Percentiles rank a stretch among this genome's conserved stretches.
phyloP scores from a whole-genome alignment of 805 yeast genomes.

The Lachancea thermotolerans region DNA sequence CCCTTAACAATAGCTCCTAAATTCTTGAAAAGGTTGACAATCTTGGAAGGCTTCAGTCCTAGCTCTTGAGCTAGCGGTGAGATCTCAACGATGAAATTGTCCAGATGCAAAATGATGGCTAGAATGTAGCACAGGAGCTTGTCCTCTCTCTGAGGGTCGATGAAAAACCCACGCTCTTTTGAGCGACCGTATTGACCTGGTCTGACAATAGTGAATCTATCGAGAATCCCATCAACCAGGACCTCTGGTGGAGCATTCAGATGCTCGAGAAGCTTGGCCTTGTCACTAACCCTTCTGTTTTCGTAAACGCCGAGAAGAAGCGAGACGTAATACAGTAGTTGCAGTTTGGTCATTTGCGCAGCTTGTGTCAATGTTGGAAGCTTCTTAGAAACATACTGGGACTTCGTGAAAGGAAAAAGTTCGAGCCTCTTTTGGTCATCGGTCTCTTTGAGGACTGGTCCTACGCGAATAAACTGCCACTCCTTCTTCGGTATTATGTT shows the following conservation, averaged over 20 bases:
- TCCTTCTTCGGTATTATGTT: conserved; percentile 66
- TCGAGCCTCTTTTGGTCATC: conserved; percentile 45
- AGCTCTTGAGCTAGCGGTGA: conserved; percentile 81
- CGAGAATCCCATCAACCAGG: conserved; percentile 63
- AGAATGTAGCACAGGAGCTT: conserved; percentile 75
- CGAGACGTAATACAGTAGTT: conserved; percentile 73
- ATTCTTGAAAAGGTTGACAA: conserved; percentile 63
- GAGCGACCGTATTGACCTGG: conserved; percentile 63
- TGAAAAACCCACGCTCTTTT: conserved; percentile 66
- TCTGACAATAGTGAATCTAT: conserved; percentile 60
- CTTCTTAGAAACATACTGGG: conserved; percentile 48
- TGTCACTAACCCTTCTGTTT: conserved; percentile 59
- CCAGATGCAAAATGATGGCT: conserved; percentile 66
- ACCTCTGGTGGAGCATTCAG: conserved; percentile 67
- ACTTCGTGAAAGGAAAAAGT: conserved; percentile 54
- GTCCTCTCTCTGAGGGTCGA: conserved; percentile 87
- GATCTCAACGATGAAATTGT: conserved; percentile 66
- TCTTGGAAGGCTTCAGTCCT: conserved; percentile 67
- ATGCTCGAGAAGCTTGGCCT: conserved; percentile 50
- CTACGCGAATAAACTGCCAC: conserved; percentile 56
- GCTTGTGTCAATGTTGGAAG: conserved; percentile 36
- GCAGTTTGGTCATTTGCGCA: conserved; percentile 50
- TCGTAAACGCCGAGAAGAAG: conserved; percentile 73
- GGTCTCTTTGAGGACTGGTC: conserved; percentile 50
- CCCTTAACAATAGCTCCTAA: conserved; percentile 76